These are phyloP conservation scores for Penicillium lagena DNA, from an alignment of 495 filamentous ascomycete species.

Conservation along the genomic window DNA sequence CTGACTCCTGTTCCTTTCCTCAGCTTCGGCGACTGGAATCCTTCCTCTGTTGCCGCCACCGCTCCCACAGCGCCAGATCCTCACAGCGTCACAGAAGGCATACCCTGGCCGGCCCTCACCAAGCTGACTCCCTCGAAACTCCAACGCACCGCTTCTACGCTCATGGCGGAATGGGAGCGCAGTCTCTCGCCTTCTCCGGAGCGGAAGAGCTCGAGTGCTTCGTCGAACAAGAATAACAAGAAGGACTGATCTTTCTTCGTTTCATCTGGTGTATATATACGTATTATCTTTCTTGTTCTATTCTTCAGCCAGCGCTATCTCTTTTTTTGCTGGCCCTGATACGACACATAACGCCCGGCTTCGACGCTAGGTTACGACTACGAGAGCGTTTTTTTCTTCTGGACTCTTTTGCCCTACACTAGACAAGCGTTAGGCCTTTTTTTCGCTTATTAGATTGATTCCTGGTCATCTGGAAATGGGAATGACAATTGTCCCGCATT, in stretches of 20 bases:
- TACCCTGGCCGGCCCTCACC: slow-evolving; percentile 61
- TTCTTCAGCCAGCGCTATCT: no score
- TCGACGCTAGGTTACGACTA: no score
- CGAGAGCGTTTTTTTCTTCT: no score
- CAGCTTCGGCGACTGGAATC: slow-evolving; percentile 40
- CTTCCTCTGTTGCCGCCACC: neutral
- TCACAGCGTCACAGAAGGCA: slow-evolving; percentile 45
- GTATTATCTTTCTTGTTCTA: no score
- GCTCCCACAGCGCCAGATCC: slow-evolving; percentile 19
- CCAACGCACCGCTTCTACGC: slow-evolving; percentile 58
- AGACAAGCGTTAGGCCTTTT: no score
- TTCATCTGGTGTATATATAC: no score
- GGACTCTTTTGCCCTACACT: no score
- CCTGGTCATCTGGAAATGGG: no score
- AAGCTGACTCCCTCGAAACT: slow-evolving; percentile 62
- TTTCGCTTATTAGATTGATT: no score
- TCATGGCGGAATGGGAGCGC: slow-evolving; percentile 76
- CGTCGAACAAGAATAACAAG: slow-evolving; percentile 30
- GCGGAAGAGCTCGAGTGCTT: slow-evolving; percentile 10
- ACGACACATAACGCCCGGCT: no score
- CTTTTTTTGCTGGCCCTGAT: no score
- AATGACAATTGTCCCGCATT: no score
- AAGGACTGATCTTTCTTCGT: slow-evolving; percentile 18
- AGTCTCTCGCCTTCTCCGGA: slow-evolving; percentile 35
- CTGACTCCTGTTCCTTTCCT: slow-evolving; percentile 16